Evolutionary conservation across 2,329 filamentous ascomycete genomes (phyloP).

Genomic region (Diaporthe batatas): DNA sequence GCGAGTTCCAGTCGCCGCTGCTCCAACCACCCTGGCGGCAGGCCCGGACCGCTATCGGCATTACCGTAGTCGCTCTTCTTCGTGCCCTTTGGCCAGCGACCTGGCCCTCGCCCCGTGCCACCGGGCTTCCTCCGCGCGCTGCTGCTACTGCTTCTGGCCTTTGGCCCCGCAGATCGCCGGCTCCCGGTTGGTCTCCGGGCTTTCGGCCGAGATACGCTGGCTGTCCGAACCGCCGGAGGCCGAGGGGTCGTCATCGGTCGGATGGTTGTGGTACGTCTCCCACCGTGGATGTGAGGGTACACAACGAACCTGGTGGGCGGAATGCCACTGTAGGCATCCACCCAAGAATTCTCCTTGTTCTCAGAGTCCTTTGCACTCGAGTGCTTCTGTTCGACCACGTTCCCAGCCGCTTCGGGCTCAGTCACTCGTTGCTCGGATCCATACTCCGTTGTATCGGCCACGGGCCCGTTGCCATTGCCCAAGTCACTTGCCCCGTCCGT

Average conservation of each 20-base stretch:
- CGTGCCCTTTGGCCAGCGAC: conserved; percentile 76
- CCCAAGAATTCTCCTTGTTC: conserved; percentile 55
- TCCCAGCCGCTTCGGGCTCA: background rate
- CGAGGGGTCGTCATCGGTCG: conserved; percentile 58
- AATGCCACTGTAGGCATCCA: conserved; percentile 66
- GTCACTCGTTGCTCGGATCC: conserved; percentile 3
- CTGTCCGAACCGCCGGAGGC: conserved; percentile 53
- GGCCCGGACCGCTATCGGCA: conserved; percentile 73
- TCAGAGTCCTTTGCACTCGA: conserved; percentile 46
- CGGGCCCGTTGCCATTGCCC: conserved; percentile 37
- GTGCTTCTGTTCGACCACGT: conserved; percentile 29
- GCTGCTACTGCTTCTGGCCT: conserved; percentile 57
- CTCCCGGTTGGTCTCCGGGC: conserved; percentile 52
- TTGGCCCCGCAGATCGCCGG: conserved; percentile 52
- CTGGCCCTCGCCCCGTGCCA: conserved; percentile 74
- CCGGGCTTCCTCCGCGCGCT: conserved; percentile 68
- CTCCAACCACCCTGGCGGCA: conserved; percentile 70
- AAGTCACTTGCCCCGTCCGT: conserved; percentile 22
- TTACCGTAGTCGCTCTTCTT: conserved; percentile 78
- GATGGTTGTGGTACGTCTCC: conserved; percentile 58
- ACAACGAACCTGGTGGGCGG: conserved; percentile 82
- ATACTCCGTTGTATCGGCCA: conserved; percentile 5
- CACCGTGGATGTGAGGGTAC: conserved; percentile 74
- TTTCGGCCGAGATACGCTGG: conserved; percentile 54
- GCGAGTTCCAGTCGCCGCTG: conserved; percentile 44